Percentiles rank a stretch among this genome's conserved stretches.
These are phyloP conservation scores for Nematocida sp. DNA, from an alignment of 371 early-diverging fungal species.

Conservation along the genomic window DNA sequence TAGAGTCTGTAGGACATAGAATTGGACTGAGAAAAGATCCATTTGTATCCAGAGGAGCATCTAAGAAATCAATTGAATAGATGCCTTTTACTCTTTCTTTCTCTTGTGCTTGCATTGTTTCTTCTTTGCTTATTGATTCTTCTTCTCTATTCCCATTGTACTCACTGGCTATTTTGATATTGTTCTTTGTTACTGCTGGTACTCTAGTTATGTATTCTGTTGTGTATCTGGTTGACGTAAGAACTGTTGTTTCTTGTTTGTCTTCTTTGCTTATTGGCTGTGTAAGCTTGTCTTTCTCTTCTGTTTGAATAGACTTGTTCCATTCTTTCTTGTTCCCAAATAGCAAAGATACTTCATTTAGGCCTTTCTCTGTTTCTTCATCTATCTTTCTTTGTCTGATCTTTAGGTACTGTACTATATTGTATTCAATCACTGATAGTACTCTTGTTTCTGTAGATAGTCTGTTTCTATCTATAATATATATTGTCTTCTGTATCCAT, in stretches of 20 bases:
- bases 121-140: too few relatives aligned
- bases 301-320: neutral
- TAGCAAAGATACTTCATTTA: constrained; percentile 48
- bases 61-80: too few relatives aligned
- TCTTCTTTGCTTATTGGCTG: neutral
- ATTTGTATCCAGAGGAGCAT: too few relatives aligned
- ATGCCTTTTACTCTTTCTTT: too few relatives aligned
- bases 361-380: constrained; percentile 48
- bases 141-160: too few relatives aligned
- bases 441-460: neutral
- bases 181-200: too few relatives aligned
- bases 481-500: neutral
- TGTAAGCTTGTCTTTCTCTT: neutral
- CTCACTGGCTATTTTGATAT: too few relatives aligned
- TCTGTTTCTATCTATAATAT: neutral
- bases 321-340: constrained; percentile 27
- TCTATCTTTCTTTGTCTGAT: constrained; percentile 3
- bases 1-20: too few relatives aligned
- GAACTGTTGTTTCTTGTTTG: neutral
- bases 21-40: too few relatives aligned
- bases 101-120: too few relatives aligned
- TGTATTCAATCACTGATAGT: constrained; percentile 10
- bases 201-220: too few relatives aligned
- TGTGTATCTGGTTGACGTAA: too few relatives aligned
- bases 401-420: neutral